Evolutionary conservation across 805 yeast genomes (phyloP).

Genomic region (Spathaspora girioi): DNA sequence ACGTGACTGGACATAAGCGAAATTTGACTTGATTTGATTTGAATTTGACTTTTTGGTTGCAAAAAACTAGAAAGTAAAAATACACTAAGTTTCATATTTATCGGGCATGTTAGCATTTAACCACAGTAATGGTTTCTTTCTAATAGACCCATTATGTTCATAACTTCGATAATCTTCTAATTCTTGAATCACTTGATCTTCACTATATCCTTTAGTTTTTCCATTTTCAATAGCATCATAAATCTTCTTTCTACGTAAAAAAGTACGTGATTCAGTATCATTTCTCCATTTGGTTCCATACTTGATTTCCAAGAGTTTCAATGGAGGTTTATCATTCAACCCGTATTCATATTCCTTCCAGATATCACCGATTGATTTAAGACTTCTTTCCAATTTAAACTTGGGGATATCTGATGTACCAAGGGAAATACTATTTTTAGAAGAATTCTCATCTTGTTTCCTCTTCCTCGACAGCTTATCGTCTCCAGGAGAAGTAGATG

Average conservation of each 20-base stretch:
- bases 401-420: constrained; percentile 15
- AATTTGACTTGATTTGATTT: background rate
- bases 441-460: background rate
- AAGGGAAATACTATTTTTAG: background rate
- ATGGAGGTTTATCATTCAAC: constrained; percentile 48
- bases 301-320: constrained; percentile 44
- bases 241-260: constrained; percentile 49
- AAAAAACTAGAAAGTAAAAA: background rate
- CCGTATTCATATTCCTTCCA: constrained; percentile 59
- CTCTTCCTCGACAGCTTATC: constrained; percentile 1
- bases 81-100: constrained; percentile 11
- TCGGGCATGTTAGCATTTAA: constrained; percentile 25
- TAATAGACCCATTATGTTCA: constrained; percentile 36
- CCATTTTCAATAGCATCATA: constrained; percentile 56
- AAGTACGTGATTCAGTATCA: constrained; percentile 51
- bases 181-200: constrained; percentile 41
- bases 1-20: constrained; percentile 1
- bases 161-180: constrained; percentile 43
- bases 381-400: constrained; percentile 23
- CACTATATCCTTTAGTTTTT: constrained; percentile 37
- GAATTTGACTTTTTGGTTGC: constrained; percentile 1
- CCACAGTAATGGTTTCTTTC: constrained; percentile 30
- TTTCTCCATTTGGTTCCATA: constrained; percentile 56
- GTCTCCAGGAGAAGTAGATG: background rate
- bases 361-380: constrained; percentile 42